These are phyloP conservation scores for Marasmius fiardii DNA, from an alignment of 1,284 basidiomycete genomes.

Conservation along the genomic window DNA sequence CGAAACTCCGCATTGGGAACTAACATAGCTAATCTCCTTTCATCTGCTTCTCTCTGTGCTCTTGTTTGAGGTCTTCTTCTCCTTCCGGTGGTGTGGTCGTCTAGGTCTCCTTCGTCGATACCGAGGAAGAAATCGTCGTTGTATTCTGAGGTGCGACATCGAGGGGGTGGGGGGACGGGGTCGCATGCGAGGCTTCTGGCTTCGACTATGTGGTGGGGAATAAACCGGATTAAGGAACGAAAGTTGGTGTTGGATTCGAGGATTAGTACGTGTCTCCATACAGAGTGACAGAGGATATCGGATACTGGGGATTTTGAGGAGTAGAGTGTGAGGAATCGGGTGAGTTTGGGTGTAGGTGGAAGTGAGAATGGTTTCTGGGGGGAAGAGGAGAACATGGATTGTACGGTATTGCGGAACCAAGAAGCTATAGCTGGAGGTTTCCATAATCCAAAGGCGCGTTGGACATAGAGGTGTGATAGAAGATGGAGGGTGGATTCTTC, in stretches of 20 bases:
- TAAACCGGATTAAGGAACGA: conserved; percentile 61
- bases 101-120: conserved; percentile 45
- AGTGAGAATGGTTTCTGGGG: conserved; percentile 23
- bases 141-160: conserved; percentile 58
- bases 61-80: conserved; percentile 23
- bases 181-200: conserved; percentile 67
- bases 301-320: conserved; percentile 16
- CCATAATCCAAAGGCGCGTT: conserved; percentile 76
- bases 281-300: conserved; percentile 42
- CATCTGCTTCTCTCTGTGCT: conserved; percentile 42
- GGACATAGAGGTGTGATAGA: conserved; percentile 82
- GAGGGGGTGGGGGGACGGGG: conserved; percentile 73
- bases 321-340: conserved; percentile 45
- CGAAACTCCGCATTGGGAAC: conserved; percentile 57
- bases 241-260: conserved; percentile 53
- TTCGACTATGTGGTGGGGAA: conserved; percentile 53
- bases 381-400: conserved; percentile 33
- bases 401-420: conserved; percentile 69
- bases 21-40: conserved; percentile 48
- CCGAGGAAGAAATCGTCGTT: conserved; percentile 70
- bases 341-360: conserved; percentile 32
- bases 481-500: conserved; percentile 56
- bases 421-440: conserved; percentile 62
- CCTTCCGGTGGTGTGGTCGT: conserved; percentile 29
- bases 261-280: conserved; percentile 76